Evolutionary conservation across 2,329 filamentous ascomycete genomes (phyloP).

Genomic region (Ilyonectria destructans): DNA sequence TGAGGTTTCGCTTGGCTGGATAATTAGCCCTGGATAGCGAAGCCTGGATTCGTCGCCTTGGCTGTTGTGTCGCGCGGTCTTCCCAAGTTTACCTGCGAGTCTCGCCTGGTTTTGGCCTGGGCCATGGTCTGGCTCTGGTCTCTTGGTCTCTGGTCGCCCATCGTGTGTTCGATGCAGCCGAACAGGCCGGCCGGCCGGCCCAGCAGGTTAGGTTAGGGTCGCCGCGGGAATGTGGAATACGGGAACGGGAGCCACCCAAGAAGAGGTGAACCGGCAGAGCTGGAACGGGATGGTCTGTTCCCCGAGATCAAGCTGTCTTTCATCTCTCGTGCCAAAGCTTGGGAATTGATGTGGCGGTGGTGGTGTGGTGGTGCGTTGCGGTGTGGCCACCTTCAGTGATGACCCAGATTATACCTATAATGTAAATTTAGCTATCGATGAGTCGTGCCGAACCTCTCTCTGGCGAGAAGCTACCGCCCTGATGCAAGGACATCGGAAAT

Average conservation of each 20-base stretch:
- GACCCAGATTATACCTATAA: not conserved
- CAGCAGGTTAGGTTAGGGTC: constrained; percentile 6
- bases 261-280: constrained; percentile 36
- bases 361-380: constrained; percentile 3
- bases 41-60: constrained; percentile 6
- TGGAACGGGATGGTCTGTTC: constrained; percentile 46
- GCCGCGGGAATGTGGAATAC: constrained; percentile 6
- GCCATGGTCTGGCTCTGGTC: not conserved
- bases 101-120: not conserved
- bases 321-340: constrained; percentile 18
- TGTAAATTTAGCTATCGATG: constrained; percentile 5
- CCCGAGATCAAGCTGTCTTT: constrained; percentile 44
- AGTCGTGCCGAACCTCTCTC: constrained; percentile 7
- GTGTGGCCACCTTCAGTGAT: constrained; percentile 3
- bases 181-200: constrained; percentile 10
- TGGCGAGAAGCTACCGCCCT: constrained; percentile 2
- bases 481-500: constrained; percentile 1
- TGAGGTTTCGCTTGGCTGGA: constrained; percentile 21
- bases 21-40: constrained; percentile 20
- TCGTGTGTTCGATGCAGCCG: constrained; percentile 13
- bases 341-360: constrained; percentile 21
- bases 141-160: not conserved
- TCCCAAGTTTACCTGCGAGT: not conserved
- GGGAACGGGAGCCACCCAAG: constrained; percentile 27
- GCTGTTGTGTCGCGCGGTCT: not conserved